A percentile compares a stretch with the other conserved stretches of the same genome.
phyloP scores from a whole-genome alignment of 352 stramenopile species.

The Phytophthora foliorum region DNA sequence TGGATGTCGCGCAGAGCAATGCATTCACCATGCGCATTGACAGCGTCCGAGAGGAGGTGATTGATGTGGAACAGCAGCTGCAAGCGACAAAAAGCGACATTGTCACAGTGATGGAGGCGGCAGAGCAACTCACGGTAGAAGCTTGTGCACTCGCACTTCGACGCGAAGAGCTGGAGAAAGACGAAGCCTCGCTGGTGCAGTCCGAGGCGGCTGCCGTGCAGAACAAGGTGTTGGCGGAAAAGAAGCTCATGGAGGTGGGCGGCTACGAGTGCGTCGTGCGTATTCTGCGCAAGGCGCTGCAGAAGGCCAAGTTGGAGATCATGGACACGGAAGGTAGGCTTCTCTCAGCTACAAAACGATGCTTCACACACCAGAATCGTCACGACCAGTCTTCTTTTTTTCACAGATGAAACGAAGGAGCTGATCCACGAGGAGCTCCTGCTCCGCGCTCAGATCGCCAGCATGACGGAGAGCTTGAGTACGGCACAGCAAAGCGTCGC shows the following conservation, averaged over 20 bases:
- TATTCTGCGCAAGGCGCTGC: conserved; percentile 59
- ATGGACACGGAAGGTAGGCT: conserved; percentile 55
- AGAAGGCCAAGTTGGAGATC: conserved; percentile 62
- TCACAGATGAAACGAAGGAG: conserved; percentile 57
- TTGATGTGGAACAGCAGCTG: conserved; percentile 46
- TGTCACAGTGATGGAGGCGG: conserved; percentile 38
- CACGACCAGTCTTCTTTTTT: background rate
- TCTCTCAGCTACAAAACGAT: background rate
- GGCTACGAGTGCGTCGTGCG: conserved; percentile 69
- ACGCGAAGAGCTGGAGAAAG: conserved; percentile 67
- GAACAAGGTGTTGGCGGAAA: conserved; percentile 66
- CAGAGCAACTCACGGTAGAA: conserved; percentile 67
- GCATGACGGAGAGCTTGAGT: conserved; percentile 49
- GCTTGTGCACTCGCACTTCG: conserved; percentile 56
- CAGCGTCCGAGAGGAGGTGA: conserved; percentile 47
- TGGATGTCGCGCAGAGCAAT: conserved; percentile 42
- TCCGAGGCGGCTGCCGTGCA: conserved; percentile 60
- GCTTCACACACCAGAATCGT: background rate
- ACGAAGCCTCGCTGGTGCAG: conserved; percentile 60
- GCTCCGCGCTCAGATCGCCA: conserved; percentile 58
- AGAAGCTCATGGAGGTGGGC: conserved; percentile 70
- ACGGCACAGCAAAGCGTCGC: conserved; percentile 44
- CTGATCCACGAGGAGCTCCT: conserved; percentile 65
- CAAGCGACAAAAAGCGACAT: conserved; percentile 52
- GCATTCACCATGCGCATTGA: conserved; percentile 54